phyloP scores from a whole-genome alignment of 306 rosid species.

The Citrullus colocynthis region DNA sequence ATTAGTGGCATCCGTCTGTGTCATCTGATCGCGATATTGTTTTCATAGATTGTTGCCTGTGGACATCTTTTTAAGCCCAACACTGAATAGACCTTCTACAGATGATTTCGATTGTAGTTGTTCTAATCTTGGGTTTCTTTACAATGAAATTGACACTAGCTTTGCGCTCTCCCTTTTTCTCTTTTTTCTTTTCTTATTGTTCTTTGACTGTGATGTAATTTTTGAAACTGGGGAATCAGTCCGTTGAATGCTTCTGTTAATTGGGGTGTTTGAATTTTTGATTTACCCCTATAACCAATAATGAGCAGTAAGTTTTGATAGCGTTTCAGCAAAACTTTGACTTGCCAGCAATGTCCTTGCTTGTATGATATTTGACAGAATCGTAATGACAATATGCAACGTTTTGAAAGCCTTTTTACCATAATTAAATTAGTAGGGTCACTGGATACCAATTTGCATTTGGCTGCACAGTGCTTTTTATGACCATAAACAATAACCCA shows the following conservation, averaged over 20 bases:
- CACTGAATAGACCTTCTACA: neutral
- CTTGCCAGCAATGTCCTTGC: constrained; percentile 29
- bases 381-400: constrained; percentile 11
- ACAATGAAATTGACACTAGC: neutral
- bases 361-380: constrained; percentile 17
- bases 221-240: neutral
- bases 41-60: neutral
- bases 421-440: constrained; percentile 48
- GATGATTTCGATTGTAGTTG: neutral
- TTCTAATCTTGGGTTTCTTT: neutral
- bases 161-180: neutral
- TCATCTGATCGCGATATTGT: neutral
- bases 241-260: neutral
- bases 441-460: constrained; percentile 25
- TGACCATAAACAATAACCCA: constrained; percentile 24
- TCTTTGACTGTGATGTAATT: neutral
- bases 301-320: neutral
- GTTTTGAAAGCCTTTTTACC: constrained; percentile 16
- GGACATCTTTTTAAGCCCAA: neutral
- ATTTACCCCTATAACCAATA: neutral
- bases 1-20: neutral
- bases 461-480: constrained; percentile 22
- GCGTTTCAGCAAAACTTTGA: constrained; percentile 18
- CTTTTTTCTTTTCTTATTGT: neutral
- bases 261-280: neutral